phyloP scores from a whole-genome alignment of 495 filamentous ascomycete species.

The Amniculicola lignicola region DNA sequence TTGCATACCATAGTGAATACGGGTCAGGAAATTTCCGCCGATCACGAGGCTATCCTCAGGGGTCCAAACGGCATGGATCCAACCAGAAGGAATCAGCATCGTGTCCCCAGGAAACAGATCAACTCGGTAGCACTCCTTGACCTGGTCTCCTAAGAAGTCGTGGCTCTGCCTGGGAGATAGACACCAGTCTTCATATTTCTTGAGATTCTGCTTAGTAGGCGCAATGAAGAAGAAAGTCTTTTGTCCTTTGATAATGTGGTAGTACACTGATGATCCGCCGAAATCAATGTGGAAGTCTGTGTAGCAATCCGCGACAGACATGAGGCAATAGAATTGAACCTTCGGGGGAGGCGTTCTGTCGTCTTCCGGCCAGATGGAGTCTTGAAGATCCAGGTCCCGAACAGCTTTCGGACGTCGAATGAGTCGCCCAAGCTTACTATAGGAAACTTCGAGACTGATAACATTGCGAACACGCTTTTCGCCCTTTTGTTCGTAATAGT shows the following conservation, averaged over 20 bases:
- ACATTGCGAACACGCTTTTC: conserved; percentile 68
- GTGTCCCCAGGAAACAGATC: conserved; percentile 72
- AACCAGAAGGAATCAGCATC: conserved; percentile 75
- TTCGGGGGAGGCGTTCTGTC: conserved; percentile 59
- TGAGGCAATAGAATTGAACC: conserved; percentile 70
- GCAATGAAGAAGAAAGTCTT: conserved; percentile 80
- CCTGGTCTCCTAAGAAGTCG: conserved; percentile 64
- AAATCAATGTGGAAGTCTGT: conserved; percentile 83
- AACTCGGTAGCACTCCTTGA: conserved; percentile 71
- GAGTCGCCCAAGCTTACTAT: conserved; percentile 61
- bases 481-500: conserved; percentile 68
- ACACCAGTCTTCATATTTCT: conserved; percentile 77
- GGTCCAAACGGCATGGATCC: conserved; percentile 81
- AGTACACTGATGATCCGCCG: conserved; percentile 74
- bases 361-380: conserved; percentile 68
- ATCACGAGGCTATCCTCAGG: conserved; percentile 73
- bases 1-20: conserved; percentile 69
- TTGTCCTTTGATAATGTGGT: conserved; percentile 71
- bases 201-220: conserved; percentile 69
- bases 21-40: conserved; percentile 72
- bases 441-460: conserved; percentile 72
- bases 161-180: conserved; percentile 68
- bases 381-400: conserved; percentile 68
- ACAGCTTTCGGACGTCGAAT: conserved; percentile 69
- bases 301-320: conserved; percentile 77